A percentile compares a stretch with the other conserved stretches of the same genome.
These are phyloP conservation scores for Adansonia gregorii DNA, from an alignment of 441 rosid species.

Conservation along the genomic window DNA sequence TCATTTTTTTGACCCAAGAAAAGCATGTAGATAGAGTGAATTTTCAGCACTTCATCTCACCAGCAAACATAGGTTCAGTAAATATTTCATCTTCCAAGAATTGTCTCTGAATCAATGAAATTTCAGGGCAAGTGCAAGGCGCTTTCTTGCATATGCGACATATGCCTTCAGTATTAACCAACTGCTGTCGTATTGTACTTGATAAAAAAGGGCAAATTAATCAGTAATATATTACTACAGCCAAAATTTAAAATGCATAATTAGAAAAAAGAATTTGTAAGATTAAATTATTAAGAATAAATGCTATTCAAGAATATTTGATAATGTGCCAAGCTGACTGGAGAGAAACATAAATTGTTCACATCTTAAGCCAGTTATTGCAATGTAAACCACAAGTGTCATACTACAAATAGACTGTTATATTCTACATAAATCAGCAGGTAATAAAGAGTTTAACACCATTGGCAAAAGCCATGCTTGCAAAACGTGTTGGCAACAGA, in stretches of 20 bases:
- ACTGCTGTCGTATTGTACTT: conserved; percentile 86
- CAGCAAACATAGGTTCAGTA: conserved; percentile 63
- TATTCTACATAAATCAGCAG: background rate
- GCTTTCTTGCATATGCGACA: conserved; percentile 97
- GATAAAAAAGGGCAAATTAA: conserved; percentile 34
- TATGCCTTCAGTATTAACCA: conserved; percentile 85
- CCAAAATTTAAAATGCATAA: background rate
- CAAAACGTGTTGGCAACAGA: background rate
- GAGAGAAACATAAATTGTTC: background rate
- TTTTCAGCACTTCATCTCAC: conserved; percentile 51
- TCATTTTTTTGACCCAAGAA: background rate
- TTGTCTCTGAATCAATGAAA: conserved; percentile 80
- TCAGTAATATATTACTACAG: conserved; percentile 25
- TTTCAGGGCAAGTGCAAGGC: conserved; percentile 90
- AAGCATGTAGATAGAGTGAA: background rate
- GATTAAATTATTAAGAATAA: conserved; percentile 18
- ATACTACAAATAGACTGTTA: background rate
- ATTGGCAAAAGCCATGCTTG: background rate
- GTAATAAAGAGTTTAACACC: background rate
- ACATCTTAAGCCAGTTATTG: background rate
- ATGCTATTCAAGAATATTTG: conserved; percentile 16
- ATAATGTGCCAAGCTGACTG: background rate
- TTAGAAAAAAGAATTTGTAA: conserved; percentile 12
- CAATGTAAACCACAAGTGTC: background rate
- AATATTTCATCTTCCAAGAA: conserved; percentile 76